Percentiles rank a stretch among this genome's conserved stretches.
These are phyloP conservation scores for Neurospora tetraspora DNA, from an alignment of 495 filamentous ascomycete genomes.

Conservation along the genomic window DNA sequence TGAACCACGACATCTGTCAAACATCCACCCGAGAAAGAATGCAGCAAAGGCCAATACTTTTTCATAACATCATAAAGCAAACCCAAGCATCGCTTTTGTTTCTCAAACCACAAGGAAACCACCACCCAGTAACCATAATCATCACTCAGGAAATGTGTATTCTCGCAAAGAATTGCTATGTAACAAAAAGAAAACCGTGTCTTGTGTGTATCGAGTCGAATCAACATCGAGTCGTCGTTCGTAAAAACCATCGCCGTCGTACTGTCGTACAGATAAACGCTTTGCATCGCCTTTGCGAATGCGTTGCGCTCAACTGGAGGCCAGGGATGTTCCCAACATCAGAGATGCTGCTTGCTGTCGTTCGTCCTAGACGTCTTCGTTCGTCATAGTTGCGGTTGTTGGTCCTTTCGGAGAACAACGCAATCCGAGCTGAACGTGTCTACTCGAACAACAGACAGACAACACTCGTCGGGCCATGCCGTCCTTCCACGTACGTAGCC, in stretches of 20 bases:
- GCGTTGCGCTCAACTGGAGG: background rate
- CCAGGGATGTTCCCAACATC: background rate
- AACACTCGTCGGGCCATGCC: conserved; percentile 15
- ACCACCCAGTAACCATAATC: background rate
- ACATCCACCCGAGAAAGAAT: background rate
- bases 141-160: background rate
- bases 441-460: background rate
- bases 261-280: background rate
- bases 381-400: background rate
- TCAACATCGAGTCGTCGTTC: background rate
- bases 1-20: no score
- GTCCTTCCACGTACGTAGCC: conserved; percentile 23
- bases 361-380: background rate
- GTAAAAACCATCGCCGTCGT: background rate
- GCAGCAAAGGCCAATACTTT: background rate
- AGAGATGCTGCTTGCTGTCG: background rate
- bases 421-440: background rate
- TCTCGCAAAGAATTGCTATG: background rate
- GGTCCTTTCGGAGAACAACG: background rate
- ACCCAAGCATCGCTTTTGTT: background rate
- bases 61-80: background rate
- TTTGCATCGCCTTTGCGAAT: background rate
- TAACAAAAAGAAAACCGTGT: background rate
- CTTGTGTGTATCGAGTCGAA: background rate
- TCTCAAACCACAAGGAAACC: background rate